These are phyloP conservation scores for Fragilaria radians DNA, from an alignment of 108 stramenopile species.

Conservation along the genomic window DNA sequence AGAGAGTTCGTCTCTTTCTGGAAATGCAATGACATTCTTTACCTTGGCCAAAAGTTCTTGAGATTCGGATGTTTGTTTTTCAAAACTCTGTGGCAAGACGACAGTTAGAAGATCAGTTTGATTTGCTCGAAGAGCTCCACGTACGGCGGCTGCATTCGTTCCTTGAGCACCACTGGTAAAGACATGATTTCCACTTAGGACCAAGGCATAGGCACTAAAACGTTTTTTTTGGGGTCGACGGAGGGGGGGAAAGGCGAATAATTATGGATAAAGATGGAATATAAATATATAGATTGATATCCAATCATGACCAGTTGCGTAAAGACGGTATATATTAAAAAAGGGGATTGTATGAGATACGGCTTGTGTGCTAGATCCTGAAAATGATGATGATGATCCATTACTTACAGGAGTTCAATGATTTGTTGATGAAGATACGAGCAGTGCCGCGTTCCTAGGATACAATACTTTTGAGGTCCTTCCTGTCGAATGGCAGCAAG, in stretches of 20 bases:
- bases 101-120: constrained; percentile 85
- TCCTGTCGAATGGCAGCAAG: constrained; percentile 87
- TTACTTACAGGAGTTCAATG: constrained; percentile 83
- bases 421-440: constrained; percentile 93
- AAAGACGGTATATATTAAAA: no score
- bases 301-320: no score
- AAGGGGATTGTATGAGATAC: no score
- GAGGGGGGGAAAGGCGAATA: background rate
- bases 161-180: constrained; percentile 90
- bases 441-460: constrained; percentile 92
- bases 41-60: constrained; percentile 80
- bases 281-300: no score
- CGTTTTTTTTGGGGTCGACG: no score
- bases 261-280: no score
- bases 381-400: background rate
- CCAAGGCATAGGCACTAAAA: constrained; percentile 88
- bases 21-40: constrained; percentile 72
- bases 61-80: constrained; percentile 78
- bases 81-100: constrained; percentile 82
- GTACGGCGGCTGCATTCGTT: constrained; percentile 83
- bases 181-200: constrained; percentile 88
- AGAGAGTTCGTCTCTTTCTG: constrained; percentile 76
- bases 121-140: constrained; percentile 86
- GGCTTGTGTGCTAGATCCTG: no score
- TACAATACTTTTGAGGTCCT: constrained; percentile 89